These are phyloP conservation scores for Trichosphaerium sp. DNA, from an alignment of 78 protist genomes.

Conservation along the genomic window DNA sequence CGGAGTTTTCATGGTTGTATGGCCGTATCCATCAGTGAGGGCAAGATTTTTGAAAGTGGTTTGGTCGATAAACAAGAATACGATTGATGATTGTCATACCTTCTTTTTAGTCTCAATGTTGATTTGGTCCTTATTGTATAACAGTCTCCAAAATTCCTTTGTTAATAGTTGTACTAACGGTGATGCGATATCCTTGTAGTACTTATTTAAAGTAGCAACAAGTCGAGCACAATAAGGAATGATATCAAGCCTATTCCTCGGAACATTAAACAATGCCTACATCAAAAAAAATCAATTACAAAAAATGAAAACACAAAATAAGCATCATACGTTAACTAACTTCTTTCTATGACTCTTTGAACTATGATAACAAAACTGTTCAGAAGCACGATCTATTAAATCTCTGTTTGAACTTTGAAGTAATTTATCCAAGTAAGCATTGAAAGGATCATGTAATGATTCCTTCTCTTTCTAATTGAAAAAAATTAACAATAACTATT, in stretches of 20 bases:
- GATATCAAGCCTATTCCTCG: background rate
- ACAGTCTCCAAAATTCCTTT: background rate
- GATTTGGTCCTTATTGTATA: background rate
- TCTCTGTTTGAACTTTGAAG: too few species aligned
- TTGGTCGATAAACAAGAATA: background rate
- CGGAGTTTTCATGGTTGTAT: too few species aligned
- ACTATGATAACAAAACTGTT: conserved; percentile 10
- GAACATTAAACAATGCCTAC: background rate
- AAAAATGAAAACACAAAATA: background rate
- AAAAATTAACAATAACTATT: too few species aligned
- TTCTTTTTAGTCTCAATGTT: background rate
- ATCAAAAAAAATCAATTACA: background rate
- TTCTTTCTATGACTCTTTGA: background rate
- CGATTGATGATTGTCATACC: background rate
- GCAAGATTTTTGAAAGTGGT: background rate
- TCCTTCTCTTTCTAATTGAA: too few species aligned
- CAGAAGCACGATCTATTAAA: background rate
- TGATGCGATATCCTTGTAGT: conserved; percentile 1
- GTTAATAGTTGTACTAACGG: background rate
- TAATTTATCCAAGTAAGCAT: too few species aligned
- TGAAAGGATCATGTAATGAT: too few species aligned
- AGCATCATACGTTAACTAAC: background rate
- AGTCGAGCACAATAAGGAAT: conserved; percentile 19
- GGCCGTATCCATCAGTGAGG: too few species aligned
- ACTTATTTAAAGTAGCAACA: background rate